Conservation (phyloP, 345 rosid genomes). For the Stellera chamaejasme region DNA sequence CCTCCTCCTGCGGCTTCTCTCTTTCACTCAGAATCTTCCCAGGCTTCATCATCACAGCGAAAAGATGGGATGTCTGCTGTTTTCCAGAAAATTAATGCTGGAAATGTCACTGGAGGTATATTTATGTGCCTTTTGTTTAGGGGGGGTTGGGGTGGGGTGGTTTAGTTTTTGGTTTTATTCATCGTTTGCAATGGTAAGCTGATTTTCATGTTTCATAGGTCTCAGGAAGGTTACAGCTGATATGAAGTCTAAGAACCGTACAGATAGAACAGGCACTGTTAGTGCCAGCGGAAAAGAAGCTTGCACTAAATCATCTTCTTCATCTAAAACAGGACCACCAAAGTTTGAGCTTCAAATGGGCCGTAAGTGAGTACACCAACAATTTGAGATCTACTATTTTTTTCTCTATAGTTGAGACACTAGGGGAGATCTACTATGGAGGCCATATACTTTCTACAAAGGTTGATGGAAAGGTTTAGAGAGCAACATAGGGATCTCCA, state of each 20-base stretch:
- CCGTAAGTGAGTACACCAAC: conserved; percentile 54
- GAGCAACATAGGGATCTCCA: too few relatives aligned
- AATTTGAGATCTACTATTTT: background rate
- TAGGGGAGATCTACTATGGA: too few relatives aligned
- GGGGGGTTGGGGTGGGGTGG: too few relatives aligned
- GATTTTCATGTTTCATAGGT: conserved; percentile 35
- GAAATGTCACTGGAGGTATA: conserved; percentile 63
- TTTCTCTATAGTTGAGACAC: too few relatives aligned
- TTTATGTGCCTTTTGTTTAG: too few relatives aligned
- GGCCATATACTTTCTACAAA: too few relatives aligned
- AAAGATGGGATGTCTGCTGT: conserved; percentile 87
- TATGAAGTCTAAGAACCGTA: conserved; percentile 79
- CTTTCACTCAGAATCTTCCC: conserved; percentile 50
- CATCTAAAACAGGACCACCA: conserved; percentile 71
- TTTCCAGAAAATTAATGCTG: conserved; percentile 69
- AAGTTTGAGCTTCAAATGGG: conserved; percentile 92
- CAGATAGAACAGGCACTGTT: conserved; percentile 66
- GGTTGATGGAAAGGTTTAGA: too few relatives aligned
- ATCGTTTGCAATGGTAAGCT: conserved; percentile 5
- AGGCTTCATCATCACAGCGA: conserved; percentile 61
- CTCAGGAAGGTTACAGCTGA: conserved; percentile 70
- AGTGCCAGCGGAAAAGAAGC: conserved; percentile 40
- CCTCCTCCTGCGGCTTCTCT: conserved; percentile 75
- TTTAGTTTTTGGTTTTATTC: background rate
- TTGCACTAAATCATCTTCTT: conserved; percentile 31